Base-by-base conservation (phyloP, 495 filamentous ascomycete genomes). In the Trichodelitschia bisporula region DNA sequence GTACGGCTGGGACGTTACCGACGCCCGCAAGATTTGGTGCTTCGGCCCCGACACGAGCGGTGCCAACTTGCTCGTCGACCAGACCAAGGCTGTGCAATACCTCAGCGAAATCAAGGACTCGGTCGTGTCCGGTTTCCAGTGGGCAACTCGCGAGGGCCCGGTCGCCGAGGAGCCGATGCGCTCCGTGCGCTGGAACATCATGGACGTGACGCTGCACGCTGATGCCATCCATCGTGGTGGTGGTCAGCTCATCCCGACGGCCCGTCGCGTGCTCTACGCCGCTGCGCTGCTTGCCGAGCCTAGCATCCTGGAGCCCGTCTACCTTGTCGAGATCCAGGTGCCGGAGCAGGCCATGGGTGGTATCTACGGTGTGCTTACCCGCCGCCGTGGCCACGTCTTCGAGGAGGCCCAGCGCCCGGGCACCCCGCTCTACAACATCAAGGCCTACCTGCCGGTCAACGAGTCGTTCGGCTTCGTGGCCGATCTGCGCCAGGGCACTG, bases 81-180 rank as follows among this genome's bases (percentile, higher is more conserved):
- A 93, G 71, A 92, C 84, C 62, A 97, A 97, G 77, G 86, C 86
- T 44, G 86, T 99, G 36, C 86, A 99, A 64, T 99, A 95, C 71
- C 65, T 99, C 35, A 83, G 83, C 64, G 86, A 99, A 76, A 99
- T 99, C 69, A 99, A 99, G 73, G 86, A 99, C 44, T 95, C 86
- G 37, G 75, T 99, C 43, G 83, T 95, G 44, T 99, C 86, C 45
- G 86, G 89, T 65, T 99, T 99, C 78, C 86, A 99, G 57, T 95
- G 89, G 86, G 86, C 86, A 33, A 78, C 83, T 41, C 73, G 84
- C 49, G 86, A 99, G 69, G 86, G 89, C 57, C 86, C 86, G 42
- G 55, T 99, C 48, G 82, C 75, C 41, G 86, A 99, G 59, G 86
- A 99, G 68, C 86, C 89, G 41, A 84, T 99, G 79, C 76, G 86